Base-by-base conservation (phyloP, 768 basidiomycete species). In the Lyophyllum decastes region DNA sequence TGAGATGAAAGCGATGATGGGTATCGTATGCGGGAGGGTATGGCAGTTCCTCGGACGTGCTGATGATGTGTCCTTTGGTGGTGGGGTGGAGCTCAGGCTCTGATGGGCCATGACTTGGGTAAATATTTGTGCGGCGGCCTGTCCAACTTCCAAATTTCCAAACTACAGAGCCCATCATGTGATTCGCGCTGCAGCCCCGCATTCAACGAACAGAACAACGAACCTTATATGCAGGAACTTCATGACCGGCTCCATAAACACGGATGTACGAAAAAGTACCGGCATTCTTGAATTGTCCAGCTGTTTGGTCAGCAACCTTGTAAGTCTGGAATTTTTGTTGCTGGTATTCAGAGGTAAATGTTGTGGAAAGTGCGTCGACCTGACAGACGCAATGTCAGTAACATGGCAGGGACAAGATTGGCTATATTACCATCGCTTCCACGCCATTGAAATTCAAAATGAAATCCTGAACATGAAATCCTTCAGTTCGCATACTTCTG, bases 341-440 rank as follows among this genome's bases (percentile, higher is more conserved):
- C 41, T 77, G 70, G 64, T 74, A 85, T 27, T 69, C 21, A 0
- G 75, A 19, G 2, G 74, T 76, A 67, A 81, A 81, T 57, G 74
- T 66, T 24, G 83, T 84, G 43, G 78, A 64, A 1, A 86, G 74
- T 27, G 67, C 71, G 57, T 80, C 69, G 41, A 84, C 76, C 82
- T 82, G 55, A 22, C n/a, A n/a, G 45, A 10, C 4, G 10, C 30
- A 11, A n/a, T 27, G 24, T 35, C 22, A 52, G 33, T 22, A 8
- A 21, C 47, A 10, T 30, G n/a, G 27, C n/a, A n/a, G n/a, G n/a
- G n/a, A 19, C 2, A 40, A 1, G 40, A 9, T 44, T 48, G n/a
- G n/a, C n/a, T n/a, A n/a, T n/a, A n/a, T 40, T 61, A 84, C 82
- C 83, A 86, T 82, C 2, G 78, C 77, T 70, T 86, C 84, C n/a